Evolutionary conservation across 2,329 filamentous ascomycete genomes (phyloP), one percentile per base, ranked within the genome.

Genomic region (Neofusicoccum parvum): DNA sequence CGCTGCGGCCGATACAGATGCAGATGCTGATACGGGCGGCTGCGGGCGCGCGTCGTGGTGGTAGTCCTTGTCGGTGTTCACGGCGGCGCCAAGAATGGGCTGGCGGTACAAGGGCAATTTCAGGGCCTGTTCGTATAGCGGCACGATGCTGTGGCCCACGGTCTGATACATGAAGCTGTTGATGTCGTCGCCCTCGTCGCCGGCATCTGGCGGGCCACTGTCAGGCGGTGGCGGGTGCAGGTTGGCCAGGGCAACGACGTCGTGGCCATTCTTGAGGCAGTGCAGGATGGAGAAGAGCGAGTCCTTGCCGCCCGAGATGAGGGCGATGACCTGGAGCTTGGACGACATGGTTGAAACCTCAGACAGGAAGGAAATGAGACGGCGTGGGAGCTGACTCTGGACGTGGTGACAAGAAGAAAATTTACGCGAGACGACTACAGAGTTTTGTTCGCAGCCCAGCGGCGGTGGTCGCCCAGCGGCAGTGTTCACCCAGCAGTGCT

Each of bases 121-220:
- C 1, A 97, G 88, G 39, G 92, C 93, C 54, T 86, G 78, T 67
- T 89, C 88, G 75, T 97, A 98, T 15, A 97, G 85, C 2, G 94
- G 92, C 65, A 98, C 90, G 17, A 97, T 82, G 66, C 88, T 85
- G 78, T 98, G 92, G 12, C 95, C 95, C 67, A 97, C 92, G 3
- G 95, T 99, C 82, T 99, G 95, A 82, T 98, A 99, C 95, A 99
- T 99, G 88, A 95, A 98, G 81, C 94, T 97, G 79, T 99, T 92
- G 71, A 96, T 85, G 76, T 98, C 92, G 65, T 85, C 80, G 68
- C 83, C 81, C 41, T 85, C 81, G 5, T 77, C 75, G 34, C 75
- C 67, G 53, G 82, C 75, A 11, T 67, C 70, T 53, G 71, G 65
- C 9, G 65, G 46, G 3, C 45, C 4, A 58, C 50, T 49, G 37